phyloP scores from a whole-genome alignment of 2,329 filamentous ascomycete species.

The Tolypocladium cylindrosporum region DNA sequence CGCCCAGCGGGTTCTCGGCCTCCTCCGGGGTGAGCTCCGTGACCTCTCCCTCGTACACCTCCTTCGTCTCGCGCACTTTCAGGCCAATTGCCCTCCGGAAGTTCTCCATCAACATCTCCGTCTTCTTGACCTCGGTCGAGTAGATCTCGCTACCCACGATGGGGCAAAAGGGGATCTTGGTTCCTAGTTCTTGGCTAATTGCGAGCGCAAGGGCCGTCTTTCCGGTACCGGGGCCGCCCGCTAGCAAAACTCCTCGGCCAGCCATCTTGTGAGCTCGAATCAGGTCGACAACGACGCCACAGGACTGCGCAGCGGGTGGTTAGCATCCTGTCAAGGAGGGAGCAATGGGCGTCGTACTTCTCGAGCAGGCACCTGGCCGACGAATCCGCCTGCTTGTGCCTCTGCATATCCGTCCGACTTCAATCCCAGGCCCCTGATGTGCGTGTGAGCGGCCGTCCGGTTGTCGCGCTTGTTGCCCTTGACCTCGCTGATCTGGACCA shows the following conservation, averaged over 20 bases:
- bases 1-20: constrained; percentile 92
- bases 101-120: constrained; percentile 98
- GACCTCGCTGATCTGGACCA: constrained; percentile 89
- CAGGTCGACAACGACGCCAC: constrained; percentile 89
- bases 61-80: constrained; percentile 96
- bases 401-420: constrained; percentile 80
- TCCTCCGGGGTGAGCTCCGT: constrained; percentile 96
- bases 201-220: constrained; percentile 95
- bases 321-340: constrained; percentile 5
- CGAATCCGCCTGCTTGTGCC: constrained; percentile 69
- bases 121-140: constrained; percentile 98
- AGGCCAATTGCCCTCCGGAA: constrained; percentile 93
- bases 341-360: constrained; percentile 49
- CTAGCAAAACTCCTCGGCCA: constrained; percentile 82
- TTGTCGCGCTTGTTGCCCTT: constrained; percentile 93
- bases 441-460: constrained; percentile 90
- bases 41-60: constrained; percentile 98
- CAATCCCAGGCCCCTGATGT: constrained; percentile 91
- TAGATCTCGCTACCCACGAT: constrained; percentile 98
- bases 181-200: constrained; percentile 92
- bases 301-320: constrained; percentile 52
- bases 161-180: constrained; percentile 96
- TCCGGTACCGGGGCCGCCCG: constrained; percentile 89
- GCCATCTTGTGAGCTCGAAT: constrained; percentile 98
- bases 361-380: constrained; percentile 78